Base-by-base conservation (phyloP, 2,329 filamentous ascomycete species). In the Ustulina deusta region DNA sequence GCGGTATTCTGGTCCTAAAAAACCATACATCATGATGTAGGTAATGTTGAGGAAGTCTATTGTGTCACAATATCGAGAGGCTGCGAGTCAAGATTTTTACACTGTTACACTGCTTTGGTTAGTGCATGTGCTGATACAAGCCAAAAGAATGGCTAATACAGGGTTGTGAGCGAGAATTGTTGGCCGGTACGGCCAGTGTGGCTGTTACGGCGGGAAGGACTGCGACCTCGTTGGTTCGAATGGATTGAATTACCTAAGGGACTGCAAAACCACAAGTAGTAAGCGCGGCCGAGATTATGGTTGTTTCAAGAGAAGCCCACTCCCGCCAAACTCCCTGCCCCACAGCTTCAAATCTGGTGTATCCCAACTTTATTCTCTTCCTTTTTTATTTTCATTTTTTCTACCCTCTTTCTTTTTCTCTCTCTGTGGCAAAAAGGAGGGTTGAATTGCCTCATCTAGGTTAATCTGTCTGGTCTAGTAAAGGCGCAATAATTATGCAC, bases 291-390 rank as follows among this genome's bases (percentile, higher is more conserved):
- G 61, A 70, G 34, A 72, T 71, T 71, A 69, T 54, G 61, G 66
- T 67, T 34, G 70, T 72, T 72, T 72, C 70, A 71, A 63, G 49
- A 69, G 13, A 58, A 55, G 59, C 60, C 51, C 13, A 48, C 51
- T 56, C 36, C 36, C 61, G 57, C 55, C 60, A 44, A 42, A n/a
- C 17, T 52, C 49, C 15, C 22, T 49, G 42, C 22, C 29, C 44
- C 36, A 10, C 48, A 17, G 25, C 25, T 44, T 11, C 29, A 25
- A 25, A 17, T 62, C 54, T 49, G 22, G n/a, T n/a, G n/a, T n/a
- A n/a, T 61, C 51, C 40, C 52, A 61, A 49, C n/a, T 62, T 11
- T 7, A 20, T 11, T 22, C 20, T 22, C 42, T 46, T 46, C 5
- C 40, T 6, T 7, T n/a, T n/a, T 20, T 15, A n/a, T n/a, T n/a